phyloP scores from a whole-genome alignment of 2,329 filamentous ascomycete species.

The Penicillium polonicum region DNA sequence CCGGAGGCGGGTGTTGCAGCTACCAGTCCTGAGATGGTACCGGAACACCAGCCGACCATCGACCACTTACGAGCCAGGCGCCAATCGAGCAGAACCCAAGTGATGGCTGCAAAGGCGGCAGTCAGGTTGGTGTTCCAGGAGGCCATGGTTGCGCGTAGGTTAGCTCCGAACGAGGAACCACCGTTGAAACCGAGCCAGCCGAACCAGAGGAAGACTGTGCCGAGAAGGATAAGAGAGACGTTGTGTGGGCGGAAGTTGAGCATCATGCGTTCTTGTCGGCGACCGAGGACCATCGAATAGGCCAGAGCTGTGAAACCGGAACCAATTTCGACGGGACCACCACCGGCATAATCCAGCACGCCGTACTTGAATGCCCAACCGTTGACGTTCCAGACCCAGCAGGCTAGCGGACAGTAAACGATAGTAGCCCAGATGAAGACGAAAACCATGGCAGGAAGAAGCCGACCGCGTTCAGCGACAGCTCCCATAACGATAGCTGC shows the following conservation, averaged over 20 bases:
- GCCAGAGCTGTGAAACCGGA: conserved; percentile 91
- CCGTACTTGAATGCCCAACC: conserved; percentile 91
- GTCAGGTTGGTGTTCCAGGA: conserved; percentile 98
- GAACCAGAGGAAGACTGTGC: conserved; percentile 95
- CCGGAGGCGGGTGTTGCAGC: conserved; percentile 83
- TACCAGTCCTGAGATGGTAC: conserved; percentile 81
- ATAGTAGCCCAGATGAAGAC: conserved; percentile 94
- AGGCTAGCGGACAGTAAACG: conserved; percentile 94
- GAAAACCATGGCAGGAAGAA: conserved; percentile 93
- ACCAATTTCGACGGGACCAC: conserved; percentile 94
- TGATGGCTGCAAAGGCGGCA: conserved; percentile 85
- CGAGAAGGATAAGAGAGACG: conserved; percentile 93
- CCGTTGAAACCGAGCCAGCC: conserved; percentile 99
- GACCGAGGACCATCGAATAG: conserved; percentile 92
- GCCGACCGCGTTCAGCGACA: conserved; percentile 88
- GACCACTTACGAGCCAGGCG: conserved; percentile 93
- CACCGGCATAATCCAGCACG: conserved; percentile 93
- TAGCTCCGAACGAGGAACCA: conserved; percentile 89
- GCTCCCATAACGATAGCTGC: conserved; percentile 88
- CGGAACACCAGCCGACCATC: conserved; percentile 89
- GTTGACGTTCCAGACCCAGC: conserved; percentile 94
- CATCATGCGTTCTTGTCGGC: conserved; percentile 99
- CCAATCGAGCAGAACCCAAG: conserved; percentile 95
- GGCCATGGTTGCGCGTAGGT: conserved; percentile 90
- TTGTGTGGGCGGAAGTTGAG: conserved; percentile 99